These are phyloP conservation scores for Solanum tacnaense DNA, from an alignment of 257 asterid species.

Conservation along the genomic window DNA sequence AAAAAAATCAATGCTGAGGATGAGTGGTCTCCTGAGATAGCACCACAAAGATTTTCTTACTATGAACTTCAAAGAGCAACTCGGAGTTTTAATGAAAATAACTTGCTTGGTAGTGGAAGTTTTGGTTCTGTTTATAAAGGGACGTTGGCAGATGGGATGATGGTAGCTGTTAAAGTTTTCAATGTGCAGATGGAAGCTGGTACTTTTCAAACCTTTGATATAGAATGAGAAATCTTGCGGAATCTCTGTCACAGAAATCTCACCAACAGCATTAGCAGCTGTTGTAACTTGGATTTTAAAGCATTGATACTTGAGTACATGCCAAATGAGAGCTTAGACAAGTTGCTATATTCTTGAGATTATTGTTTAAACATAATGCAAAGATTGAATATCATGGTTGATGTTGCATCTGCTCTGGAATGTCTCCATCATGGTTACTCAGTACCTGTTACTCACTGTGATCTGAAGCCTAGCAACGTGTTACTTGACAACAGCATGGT, in stretches of 20 bases:
- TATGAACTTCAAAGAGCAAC: constrained; percentile 2
- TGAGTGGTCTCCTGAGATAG: background rate
- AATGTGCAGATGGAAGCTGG: background rate
- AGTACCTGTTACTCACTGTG: too few species aligned
- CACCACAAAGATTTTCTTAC: constrained; percentile 8
- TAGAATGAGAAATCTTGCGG: background rate
- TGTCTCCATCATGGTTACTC: too few species aligned
- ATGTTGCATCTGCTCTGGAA: too few species aligned
- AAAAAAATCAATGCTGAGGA: background rate
- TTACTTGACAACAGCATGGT: too few species aligned
- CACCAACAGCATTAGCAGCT: constrained; percentile 10
- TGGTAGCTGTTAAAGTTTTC: background rate
- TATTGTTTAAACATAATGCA: too few species aligned
- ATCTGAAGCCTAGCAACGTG: too few species aligned
- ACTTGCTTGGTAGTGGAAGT: background rate
- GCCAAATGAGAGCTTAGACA: background rate
- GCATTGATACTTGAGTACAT: constrained; percentile 14
- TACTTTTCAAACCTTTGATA: background rate
- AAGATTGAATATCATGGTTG: too few species aligned
- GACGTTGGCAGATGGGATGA: background rate
- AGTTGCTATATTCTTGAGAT: too few species aligned
- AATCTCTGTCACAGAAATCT: constrained; percentile 23
- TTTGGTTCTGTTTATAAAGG: background rate
- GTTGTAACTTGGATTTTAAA: background rate
- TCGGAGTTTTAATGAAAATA: background rate